Conservation (phyloP, 2,329 filamentous ascomycete genomes). For the Achaetomium macrosporum region DNA sequence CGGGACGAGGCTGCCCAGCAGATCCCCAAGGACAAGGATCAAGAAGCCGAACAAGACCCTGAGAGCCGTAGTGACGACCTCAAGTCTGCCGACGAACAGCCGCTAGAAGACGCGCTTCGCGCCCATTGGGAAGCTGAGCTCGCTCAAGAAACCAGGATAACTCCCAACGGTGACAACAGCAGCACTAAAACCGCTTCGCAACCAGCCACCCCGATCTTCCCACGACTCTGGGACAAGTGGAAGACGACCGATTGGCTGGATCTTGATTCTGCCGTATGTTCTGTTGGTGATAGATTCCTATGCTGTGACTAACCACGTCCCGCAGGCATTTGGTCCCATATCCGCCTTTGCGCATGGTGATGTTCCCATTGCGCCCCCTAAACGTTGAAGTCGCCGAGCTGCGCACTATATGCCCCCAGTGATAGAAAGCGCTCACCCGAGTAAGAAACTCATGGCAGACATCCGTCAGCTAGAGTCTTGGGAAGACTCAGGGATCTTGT, state of each 20-base stretch:
- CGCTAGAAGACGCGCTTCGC: constrained; percentile 19
- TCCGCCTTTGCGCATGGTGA: constrained; percentile 8
- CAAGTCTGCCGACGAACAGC: constrained; percentile 10
- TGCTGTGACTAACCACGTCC: neutral
- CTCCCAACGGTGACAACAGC: neutral
- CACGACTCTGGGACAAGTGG: constrained; percentile 19
- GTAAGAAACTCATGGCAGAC: neutral
- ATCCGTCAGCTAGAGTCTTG: constrained; percentile 2
- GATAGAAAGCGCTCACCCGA: neutral
- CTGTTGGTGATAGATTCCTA: neutral
- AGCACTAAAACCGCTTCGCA: neutral
- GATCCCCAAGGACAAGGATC: neutral
- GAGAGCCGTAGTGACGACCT: neutral
- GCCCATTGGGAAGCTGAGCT: constrained; percentile 19
- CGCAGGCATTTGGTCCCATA: constrained; percentile 19
- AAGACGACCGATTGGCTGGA: constrained; percentile 21
- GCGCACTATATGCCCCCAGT: neutral
- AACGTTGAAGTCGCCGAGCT: neutral
- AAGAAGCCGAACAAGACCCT: neutral
- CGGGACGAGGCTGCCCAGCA: constrained; percentile 14
- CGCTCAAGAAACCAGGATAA: neutral
- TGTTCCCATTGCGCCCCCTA: neutral
- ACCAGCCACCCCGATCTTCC: neutral
- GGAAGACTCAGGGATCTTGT: neutral
- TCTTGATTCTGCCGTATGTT: constrained; percentile 22